Conservation (phyloP, 2,329 filamentous ascomycete genomes). For the Penicillium sp. region DNA sequence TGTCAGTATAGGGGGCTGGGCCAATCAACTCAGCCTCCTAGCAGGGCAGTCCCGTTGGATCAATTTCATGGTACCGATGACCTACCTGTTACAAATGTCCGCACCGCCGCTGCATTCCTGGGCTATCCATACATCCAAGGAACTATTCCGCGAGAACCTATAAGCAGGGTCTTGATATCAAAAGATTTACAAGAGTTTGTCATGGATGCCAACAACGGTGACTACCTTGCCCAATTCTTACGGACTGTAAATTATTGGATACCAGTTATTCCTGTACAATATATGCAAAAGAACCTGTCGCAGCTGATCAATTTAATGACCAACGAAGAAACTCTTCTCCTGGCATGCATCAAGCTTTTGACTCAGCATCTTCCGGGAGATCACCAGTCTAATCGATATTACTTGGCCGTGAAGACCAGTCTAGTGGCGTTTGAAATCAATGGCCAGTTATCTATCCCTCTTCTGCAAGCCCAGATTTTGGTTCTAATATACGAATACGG, state of each 20-base stretch:
- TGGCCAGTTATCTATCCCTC: conserved; percentile 45
- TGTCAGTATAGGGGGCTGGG: conserved; percentile 6
- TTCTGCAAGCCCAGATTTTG: conserved; percentile 50
- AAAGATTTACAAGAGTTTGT: conserved; percentile 1
- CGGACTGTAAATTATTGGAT: conserved; percentile 7
- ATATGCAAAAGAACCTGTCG: not conserved
- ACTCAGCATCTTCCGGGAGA: not conserved
- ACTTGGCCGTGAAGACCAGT: conserved; percentile 8
- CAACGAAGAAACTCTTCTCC: conserved; percentile 7
- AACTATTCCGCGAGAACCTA: not conserved
- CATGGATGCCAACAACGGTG: not conserved
- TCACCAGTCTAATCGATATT: conserved; percentile 1
- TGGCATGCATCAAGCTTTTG: conserved; percentile 12
- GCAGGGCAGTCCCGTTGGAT: not conserved
- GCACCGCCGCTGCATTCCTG: conserved; percentile 8
- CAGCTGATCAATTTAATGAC: not conserved
- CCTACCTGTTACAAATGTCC: not conserved
- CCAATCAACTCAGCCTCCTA: not conserved
- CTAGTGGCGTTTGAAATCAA: conserved; percentile 34
- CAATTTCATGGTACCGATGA: not conserved
- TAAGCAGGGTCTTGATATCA: not conserved
- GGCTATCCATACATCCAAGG: conserved; percentile 3
- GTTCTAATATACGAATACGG: conserved; percentile 52
- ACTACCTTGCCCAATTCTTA: conserved; percentile 4
- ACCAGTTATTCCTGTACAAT: conserved; percentile 7